Evolutionary conservation across 768 basidiomycete genomes (phyloP), one percentile per base, ranked within the genome.

Genomic region (Tulasnella calospora): DNA sequence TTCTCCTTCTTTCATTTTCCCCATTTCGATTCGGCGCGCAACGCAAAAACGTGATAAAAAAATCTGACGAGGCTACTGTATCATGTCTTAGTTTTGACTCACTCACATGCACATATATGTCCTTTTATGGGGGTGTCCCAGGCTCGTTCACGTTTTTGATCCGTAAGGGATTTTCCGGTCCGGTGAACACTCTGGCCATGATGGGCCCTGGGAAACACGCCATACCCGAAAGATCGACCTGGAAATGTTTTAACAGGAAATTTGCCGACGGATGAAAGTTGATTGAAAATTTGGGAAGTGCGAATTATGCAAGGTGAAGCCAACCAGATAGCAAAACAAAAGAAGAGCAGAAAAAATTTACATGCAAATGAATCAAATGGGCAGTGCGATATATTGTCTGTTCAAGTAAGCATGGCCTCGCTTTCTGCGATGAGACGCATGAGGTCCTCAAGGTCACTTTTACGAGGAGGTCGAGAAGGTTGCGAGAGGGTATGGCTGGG

Each of bases 361-460:
- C 61, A 67, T 30, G 33, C 30, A 12, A 27, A 67, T 23, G 30
- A 67, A 67, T 67, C 27, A 67, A 67, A 41, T 72, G 71, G 44
- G 36, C 44, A 44, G 36, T 30, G 36, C 36, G 12, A 27, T 71
- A 46, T 23, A 51, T 51, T 51, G 51, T 51, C n/a, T n/a, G 51
- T 72, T 72, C 71, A 72, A 21, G 74, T 41, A 15, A 75, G 51
- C 74, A 75, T 75, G 40, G 74, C 74, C 51, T 75, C 74, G 74
- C 74, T 75, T 41, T 75, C 46, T 4, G 74, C 74, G 47, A 75
- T 47, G 23, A 75, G 74, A 9, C 51, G 44, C 74, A 41, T 47
- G 23, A 75, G 51, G 51, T 75, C 74, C 12, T 35, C 46, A 10
- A 75, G 74, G 15, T 75, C 74, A 17, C 51, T 75, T 36, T 21